These are phyloP conservation scores for Auricularia sp. DNA, from an alignment of 768 basidiomycete species.

Conservation along the genomic window DNA sequence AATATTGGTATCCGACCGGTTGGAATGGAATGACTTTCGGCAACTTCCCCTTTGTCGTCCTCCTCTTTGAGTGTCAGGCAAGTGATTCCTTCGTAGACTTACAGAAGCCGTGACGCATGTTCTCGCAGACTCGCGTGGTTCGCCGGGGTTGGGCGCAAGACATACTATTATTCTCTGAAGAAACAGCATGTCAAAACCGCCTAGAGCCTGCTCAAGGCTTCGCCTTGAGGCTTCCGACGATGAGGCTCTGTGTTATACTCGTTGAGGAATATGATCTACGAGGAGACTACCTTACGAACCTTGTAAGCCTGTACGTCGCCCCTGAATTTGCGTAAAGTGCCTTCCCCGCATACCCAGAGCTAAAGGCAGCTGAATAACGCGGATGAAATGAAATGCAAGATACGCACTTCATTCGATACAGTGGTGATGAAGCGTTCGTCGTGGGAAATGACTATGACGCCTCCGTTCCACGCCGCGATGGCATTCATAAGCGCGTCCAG, in stretches of 20 bases:
- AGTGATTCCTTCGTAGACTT: constrained; percentile 6
- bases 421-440: constrained; percentile 92
- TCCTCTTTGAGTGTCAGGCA: constrained; percentile 52
- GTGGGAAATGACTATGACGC: constrained; percentile 89
- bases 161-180: constrained; percentile 16
- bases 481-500: constrained; percentile 90
- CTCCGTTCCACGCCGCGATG: constrained; percentile 71
- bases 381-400: not conserved
- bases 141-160: constrained; percentile 36
- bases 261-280: not conserved
- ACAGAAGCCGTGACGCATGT: not conserved
- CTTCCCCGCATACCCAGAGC: constrained; percentile 91
- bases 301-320: constrained; percentile 91
- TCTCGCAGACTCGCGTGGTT: constrained; percentile 44
- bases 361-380: constrained; percentile 20
- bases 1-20: constrained; percentile 35
- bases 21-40: constrained; percentile 75
- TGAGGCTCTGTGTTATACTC: constrained; percentile 44
- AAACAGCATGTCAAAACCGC: not conserved
- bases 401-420: constrained; percentile 68
- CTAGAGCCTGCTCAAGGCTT: constrained; percentile 30
- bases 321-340: constrained; percentile 68
- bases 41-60: constrained; percentile 54
- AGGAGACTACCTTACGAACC: constrained; percentile 29
- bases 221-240: constrained; percentile 60